Evolutionary conservation across 305 asterid species (phyloP), one percentile per base, ranked within the genome.

Genomic region (Fraxinus baroniana): DNA sequence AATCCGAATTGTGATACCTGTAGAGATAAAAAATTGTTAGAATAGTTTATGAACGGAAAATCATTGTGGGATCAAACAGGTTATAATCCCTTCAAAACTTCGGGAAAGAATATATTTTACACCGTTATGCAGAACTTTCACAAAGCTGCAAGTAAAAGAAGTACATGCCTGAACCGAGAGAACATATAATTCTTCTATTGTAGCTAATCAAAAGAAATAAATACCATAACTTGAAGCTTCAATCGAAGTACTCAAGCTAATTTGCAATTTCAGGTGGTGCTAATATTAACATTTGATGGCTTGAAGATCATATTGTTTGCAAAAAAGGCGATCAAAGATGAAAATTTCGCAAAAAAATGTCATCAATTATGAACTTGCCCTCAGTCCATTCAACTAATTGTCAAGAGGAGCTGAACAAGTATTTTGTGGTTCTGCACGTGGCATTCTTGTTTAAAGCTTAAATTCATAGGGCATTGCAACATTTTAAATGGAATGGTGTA

Each of bases 1-100:
- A 85, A 22, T 92, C 89, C n/a, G 93, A 85, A 85, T 82, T 90
- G 62, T 88, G 95, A 88, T 95, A 95, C 89, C 98, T 95, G 81
- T 81, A 73, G 82, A 79, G 66, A 62, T 10, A 87, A 46, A 46
- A 33, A 13, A 41, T 74, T 78, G 77, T 82, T 20, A 85, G 79
- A 79, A 79, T 26, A 49, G 79, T 76, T 26, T 5, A 52, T 26
- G 66, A 68, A 57, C 7, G 52, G 52, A 57, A 37, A 15, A 30
- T 20, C n/a, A 24, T 77, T 57, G 81, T 78, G 60, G 32, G 39
- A 46, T 37, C 57, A 80, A 72, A 64, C 46, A 24, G 0, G 24
- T 79, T 60, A 26, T 55, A 30, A 46, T 77, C 32, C 37, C 52
- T 78, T 32, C 12, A 52, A 55, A 36, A 30, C n/a, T 33, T 7